These are phyloP conservation scores for Fibroporia radiculosa DNA, from an alignment of 768 basidiomycete species.

Conservation along the genomic window DNA sequence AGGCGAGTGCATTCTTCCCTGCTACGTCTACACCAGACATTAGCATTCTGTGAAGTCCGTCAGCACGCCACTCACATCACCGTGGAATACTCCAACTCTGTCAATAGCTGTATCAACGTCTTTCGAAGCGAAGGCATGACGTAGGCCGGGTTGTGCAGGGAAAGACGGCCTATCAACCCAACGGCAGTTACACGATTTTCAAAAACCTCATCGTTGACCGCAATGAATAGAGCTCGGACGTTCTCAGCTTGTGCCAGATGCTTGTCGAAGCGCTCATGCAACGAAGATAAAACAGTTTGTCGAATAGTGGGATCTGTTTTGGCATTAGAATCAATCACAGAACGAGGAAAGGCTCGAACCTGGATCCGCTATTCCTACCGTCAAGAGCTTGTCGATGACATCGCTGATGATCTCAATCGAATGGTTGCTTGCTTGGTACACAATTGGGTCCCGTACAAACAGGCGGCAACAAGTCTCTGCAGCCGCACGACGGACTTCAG, in stretches of 20 bases:
- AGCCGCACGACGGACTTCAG: conserved; percentile 83
- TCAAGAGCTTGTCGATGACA: conserved; percentile 92
- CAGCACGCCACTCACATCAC: conserved; percentile 50
- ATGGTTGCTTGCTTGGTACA: conserved; percentile 91
- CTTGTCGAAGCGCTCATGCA: conserved; percentile 93
- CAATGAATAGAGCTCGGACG: conserved; percentile 95
- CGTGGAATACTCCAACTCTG: conserved; percentile 94
- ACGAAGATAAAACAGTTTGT: conserved; percentile 73
- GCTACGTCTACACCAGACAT: conserved; percentile 48
- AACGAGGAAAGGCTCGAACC: conserved; percentile 40
- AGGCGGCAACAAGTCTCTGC: conserved; percentile 88
- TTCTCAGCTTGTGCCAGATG: conserved; percentile 98
- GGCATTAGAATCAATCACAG: conserved; percentile 8
- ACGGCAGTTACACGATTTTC: conserved; percentile 91
- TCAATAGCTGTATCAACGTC: conserved; percentile 90
- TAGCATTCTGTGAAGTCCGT: neutral
- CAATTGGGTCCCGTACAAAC: conserved; percentile 92
- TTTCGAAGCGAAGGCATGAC: conserved; percentile 97
- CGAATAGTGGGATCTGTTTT: conserved; percentile 71
- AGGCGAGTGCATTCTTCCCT: conserved; percentile 91
- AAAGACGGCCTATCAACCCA: conserved; percentile 83
- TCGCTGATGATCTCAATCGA: conserved; percentile 97
- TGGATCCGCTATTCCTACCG: conserved; percentile 93
- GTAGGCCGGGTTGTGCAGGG: conserved; percentile 94
- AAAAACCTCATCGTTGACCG: conserved; percentile 94